Base-by-base conservation (phyloP, 2,329 filamentous ascomycete genomes). In the Cordyceps cicadae region DNA sequence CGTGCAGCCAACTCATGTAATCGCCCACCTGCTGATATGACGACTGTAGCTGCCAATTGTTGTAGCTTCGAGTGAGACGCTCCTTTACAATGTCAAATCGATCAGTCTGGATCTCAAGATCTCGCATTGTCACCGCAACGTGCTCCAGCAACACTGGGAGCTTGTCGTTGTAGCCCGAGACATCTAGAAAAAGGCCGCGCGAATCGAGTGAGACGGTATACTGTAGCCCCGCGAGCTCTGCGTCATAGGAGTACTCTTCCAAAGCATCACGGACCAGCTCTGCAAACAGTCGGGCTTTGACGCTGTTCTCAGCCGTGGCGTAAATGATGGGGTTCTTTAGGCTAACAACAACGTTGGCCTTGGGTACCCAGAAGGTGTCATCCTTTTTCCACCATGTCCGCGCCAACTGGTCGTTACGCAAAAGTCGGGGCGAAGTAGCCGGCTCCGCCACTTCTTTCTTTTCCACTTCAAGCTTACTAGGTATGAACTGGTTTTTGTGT, bases 361-460 rank as follows among this genome's bases (percentile, higher is more conserved):
- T 96, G 9, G 94, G 94, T 11, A 97, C 94, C 92, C 93, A 97
- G 74, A 97, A 99, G 0, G 87, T 92, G 67, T 99, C 94, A 68
- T 99, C 94, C 75, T 97, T 97, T 79, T 99, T 99, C 79, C 87
- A 97, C 94, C 94, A 99, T 3, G 90, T 88, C 34, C 92, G 86
- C 0, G 90, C 86, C 39, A 86, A 77, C 6, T 87, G 81, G 66
- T 97, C 93, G 67, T 96, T 92, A 66, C 92, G 87, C 64, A 99
- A 87, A 26, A 99, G 79, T 63, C 87, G 88, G 0, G 94, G 94
- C 0, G 85, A 80, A 60, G 88, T 81, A 0, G 87, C 79, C 1
- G 92, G 88, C 66, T 89, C 84, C 29, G 85, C 80, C n/a, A 94
- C 82, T 41, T 96, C 90, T 74, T 91, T 96, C 80, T 94, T 96